Evolutionary conservation across 306 rosid genomes (phyloP).

Genomic region (Hippophae rhamnoides): DNA sequence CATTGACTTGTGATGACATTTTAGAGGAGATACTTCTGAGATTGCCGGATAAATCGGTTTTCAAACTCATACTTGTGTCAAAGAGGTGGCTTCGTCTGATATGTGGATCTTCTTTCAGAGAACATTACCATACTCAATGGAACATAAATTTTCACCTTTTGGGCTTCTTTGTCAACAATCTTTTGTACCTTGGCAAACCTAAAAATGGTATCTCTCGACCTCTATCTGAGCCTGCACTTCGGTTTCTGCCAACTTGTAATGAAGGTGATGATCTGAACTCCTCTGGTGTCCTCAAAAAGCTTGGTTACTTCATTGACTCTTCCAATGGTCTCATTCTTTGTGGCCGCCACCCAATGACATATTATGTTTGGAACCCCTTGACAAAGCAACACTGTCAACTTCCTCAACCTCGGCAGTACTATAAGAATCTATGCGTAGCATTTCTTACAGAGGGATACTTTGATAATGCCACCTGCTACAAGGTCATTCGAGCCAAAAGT

Average conservation of each 20-base stretch:
- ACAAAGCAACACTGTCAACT: slow-evolving; percentile 38
- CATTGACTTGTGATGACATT: slow-evolving; percentile 56
- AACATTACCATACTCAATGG: slow-evolving; percentile 38
- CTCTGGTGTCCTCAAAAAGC: slow-evolving; percentile 45
- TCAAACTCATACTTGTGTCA: slow-evolving; percentile 36
- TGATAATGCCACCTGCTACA: slow-evolving; percentile 30
- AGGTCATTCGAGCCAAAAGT: slow-evolving; percentile 64
- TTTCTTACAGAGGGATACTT: slow-evolving; percentile 39
- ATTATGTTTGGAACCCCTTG: slow-evolving; percentile 44
- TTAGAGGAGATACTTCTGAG: slow-evolving; percentile 53
- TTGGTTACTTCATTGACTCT: slow-evolving; percentile 62
- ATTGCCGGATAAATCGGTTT: slow-evolving; percentile 46
- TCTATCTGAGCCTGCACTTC: slow-evolving; percentile 52
- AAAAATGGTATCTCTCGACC: slow-evolving; percentile 51
- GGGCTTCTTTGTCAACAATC: slow-evolving; percentile 67
- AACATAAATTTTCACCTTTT: slow-evolving; percentile 37
- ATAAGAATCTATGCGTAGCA: slow-evolving; percentile 51
- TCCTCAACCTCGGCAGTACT: slow-evolving; percentile 62
- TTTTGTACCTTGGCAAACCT: slow-evolving; percentile 50
- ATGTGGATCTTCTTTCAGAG: slow-evolving; percentile 43
- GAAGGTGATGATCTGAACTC: slow-evolving; percentile 62
- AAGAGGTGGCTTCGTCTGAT: slow-evolving; percentile 59
- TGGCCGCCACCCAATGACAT: slow-evolving; percentile 64
- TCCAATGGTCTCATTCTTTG: slow-evolving; percentile 57
- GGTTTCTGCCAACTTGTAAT: slow-evolving; percentile 57